A percentile compares a stretch with the other conserved stretches of the same genome.
Conservation (phyloP, 495 filamentous ascomycete genomes). For the Chaetomium tenue region DNA sequence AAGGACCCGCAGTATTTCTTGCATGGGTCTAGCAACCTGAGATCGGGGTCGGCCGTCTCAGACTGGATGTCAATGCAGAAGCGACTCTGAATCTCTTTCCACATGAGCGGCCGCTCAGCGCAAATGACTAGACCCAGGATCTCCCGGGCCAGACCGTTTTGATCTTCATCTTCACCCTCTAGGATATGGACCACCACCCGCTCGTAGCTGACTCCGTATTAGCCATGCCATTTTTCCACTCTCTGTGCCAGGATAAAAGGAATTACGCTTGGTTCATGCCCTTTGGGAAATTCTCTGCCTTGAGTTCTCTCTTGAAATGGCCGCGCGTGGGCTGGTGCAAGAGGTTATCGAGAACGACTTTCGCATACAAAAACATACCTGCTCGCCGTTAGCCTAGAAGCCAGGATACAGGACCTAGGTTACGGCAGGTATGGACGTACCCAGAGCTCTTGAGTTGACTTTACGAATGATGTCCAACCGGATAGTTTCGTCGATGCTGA, state of each 20-base stretch:
- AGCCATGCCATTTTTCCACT: background rate
- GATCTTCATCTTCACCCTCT: background rate
- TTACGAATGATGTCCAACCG: background rate
- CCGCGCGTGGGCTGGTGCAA: background rate
- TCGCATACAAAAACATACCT: conserved; percentile 5
- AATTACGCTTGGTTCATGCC: conserved; percentile 2
- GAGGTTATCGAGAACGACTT: conserved; percentile 1
- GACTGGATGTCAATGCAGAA: no score
- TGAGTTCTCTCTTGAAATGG: background rate
- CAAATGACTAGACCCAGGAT: background rate
- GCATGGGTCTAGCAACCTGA: no score
- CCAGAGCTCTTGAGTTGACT: background rate
- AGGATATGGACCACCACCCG: background rate
- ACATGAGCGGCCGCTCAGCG: no score
- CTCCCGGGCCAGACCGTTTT: background rate
- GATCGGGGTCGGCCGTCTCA: no score
- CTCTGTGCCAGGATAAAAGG: background rate
- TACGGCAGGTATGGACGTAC: background rate
- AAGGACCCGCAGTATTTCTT: no score
- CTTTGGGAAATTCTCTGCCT: background rate
- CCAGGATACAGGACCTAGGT: background rate
- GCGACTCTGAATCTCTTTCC: no score
- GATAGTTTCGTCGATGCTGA: background rate
- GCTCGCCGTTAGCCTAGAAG: background rate
- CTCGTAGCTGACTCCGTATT: background rate